phyloP scores from a whole-genome alignment of 768 basidiomycete species.

The Termitomyces sp. region DNA sequence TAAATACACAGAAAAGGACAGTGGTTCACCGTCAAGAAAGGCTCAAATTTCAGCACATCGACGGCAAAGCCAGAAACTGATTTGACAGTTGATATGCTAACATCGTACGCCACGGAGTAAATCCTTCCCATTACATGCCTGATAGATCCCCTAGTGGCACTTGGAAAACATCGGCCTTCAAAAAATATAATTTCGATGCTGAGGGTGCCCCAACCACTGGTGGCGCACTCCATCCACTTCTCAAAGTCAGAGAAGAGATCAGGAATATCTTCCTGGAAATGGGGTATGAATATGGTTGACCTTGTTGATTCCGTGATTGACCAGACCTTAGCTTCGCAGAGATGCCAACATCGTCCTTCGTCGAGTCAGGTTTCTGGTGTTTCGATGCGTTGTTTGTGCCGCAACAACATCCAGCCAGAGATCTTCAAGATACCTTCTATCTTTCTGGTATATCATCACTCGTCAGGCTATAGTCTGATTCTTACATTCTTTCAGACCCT shows the following conservation, averaged over 20 bases:
- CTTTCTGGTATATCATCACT: constrained; percentile 67
- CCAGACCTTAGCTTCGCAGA: constrained; percentile 78
- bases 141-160: constrained; percentile 56
- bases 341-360: constrained; percentile 95
- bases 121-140: background rate
- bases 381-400: constrained; percentile 98
- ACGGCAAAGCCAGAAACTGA: constrained; percentile 94
- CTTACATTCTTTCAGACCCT: constrained; percentile 55
- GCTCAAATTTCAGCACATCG: constrained; percentile 83
- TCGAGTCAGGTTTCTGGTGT: constrained; percentile 99
- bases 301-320: background rate
- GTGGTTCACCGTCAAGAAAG: constrained; percentile 90
- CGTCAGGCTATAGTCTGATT: background rate
- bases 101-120: constrained; percentile 56
- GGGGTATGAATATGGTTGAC: constrained; percentile 60
- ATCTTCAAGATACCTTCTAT: constrained; percentile 98
- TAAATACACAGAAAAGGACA: constrained; percentile 73
- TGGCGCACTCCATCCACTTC: constrained; percentile 91
- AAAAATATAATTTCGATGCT: constrained; percentile 99
- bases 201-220: constrained; percentile 87
- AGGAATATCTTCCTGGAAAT: constrained; percentile 98
- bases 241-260: constrained; percentile 98
- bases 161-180: constrained; percentile 93
- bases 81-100: constrained; percentile 91
- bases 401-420: constrained; percentile 97